Base-by-base conservation (phyloP, 331 rosid genomes). In the Arachis monticola region DNA sequence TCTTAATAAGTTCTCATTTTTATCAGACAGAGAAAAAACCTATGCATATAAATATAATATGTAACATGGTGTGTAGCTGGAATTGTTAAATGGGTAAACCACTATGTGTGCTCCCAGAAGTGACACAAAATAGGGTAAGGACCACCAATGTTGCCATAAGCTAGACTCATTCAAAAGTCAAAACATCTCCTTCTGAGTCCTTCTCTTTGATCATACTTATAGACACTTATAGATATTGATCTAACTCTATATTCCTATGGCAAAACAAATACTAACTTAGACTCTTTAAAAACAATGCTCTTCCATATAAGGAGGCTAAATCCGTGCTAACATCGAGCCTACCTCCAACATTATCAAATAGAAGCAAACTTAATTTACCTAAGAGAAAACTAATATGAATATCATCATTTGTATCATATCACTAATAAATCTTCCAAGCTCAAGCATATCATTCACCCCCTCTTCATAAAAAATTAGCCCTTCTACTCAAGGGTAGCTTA, bases 121-220 rank as follows among this genome's bases (percentile, higher is more conserved):
- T 56, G 47, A 55, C 56, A 46, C 47, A 79, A 74, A 73, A 73
- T 64, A n/a, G 72, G 68, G 17, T 46, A 56, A 6, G 12, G 14
- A 6, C 56, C 11, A 6, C 56, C 11, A 40, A 69, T 5, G 51
- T 4, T 50, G 48, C n/a, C 6, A 50, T 62, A 38, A 4, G 22
- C 12, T 35, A 35, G 4, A 3, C 4, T 35, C 40, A 50, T 40
- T 17, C 52, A 68, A 30, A 13, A 51, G 6, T 41, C 76, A 45
- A 10, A 32, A 41, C 55, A 78, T 8, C 40, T 35, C 40, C 40
- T 11, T 14, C 4, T 32, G 60, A 75, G 44, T 47, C 31, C 55
- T 62, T 69, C 70, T 27, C 67, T 73, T 40, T 47, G 53, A 40
- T 27, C 35, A 77, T n/a, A 12, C 5, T 51, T 1, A 48, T 48